Conservation (phyloP, 2,329 filamentous ascomycete genomes). For the Neofusicoccum umdonicola region DNA sequence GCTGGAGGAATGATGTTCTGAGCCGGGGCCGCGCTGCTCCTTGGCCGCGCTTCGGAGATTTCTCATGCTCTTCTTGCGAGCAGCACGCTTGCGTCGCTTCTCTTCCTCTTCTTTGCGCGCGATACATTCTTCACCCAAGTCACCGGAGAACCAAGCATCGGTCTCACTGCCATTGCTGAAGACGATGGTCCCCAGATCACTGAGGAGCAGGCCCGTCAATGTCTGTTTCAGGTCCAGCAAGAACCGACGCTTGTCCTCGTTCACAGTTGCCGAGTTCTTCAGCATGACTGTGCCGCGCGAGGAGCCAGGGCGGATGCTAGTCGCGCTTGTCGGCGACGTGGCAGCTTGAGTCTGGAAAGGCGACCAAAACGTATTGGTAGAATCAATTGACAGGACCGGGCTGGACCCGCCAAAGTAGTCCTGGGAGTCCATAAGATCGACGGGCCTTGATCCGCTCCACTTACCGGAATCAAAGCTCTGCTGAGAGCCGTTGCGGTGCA, state of each 20-base stretch:
- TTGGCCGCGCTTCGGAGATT: constrained; percentile 50
- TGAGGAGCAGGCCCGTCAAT: constrained; percentile 79
- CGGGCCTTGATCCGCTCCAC: constrained; percentile 56
- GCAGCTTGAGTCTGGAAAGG: constrained; percentile 67
- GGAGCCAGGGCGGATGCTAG: constrained; percentile 62
- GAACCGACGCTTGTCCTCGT: constrained; percentile 75
- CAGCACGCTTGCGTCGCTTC: constrained; percentile 37
- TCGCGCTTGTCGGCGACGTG: constrained; percentile 62
- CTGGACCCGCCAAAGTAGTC: constrained; percentile 69
- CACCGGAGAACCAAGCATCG: constrained; percentile 75
- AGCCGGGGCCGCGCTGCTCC: constrained; percentile 35
- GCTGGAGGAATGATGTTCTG: constrained; percentile 42
- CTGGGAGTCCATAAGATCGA: constrained; percentile 66
- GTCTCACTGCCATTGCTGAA: constrained; percentile 91
- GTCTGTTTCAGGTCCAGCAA: constrained; percentile 73
- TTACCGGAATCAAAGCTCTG: constrained; percentile 69
- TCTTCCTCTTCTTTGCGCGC: constrained; percentile 39
- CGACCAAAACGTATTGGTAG: constrained; percentile 83
- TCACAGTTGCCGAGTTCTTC: constrained; percentile 53
- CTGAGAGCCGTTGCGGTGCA: constrained; percentile 64
- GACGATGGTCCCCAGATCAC: constrained; percentile 82
- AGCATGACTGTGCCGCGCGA: constrained; percentile 66
- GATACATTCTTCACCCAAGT: constrained; percentile 50
- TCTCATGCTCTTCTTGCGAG: constrained; percentile 56
- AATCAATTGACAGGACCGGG: constrained; percentile 70